Evolutionary conservation across 164 flowering plant genomes (phyloP).

Genomic region (Stephania yunnanensis): DNA sequence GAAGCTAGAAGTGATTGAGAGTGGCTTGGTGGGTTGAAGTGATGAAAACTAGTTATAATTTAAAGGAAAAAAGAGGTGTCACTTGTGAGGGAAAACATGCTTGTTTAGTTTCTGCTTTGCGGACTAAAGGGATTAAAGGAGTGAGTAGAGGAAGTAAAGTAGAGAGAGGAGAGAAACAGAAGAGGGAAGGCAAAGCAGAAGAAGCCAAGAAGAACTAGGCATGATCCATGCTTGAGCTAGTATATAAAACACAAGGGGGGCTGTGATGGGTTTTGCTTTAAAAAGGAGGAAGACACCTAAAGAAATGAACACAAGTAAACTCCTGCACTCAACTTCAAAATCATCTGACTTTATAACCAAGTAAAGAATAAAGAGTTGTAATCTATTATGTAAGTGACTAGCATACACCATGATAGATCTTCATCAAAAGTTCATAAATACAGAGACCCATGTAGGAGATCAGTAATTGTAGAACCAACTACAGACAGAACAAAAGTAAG

Average conservation of each 20-base stretch:
- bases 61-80: not conserved
- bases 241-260: not conserved
- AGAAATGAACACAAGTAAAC: slow-evolving; percentile 10
- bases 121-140: not conserved
- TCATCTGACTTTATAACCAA: slow-evolving; percentile 25
- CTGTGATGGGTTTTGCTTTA: not conserved
- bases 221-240: slow-evolving; percentile 6
- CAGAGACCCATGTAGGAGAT: not conserved
- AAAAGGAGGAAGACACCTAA: slow-evolving; percentile 9
- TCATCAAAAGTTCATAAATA: not conserved
- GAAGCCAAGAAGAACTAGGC: not conserved
- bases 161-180: not conserved
- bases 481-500: not conserved
- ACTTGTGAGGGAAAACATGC: not conserved
- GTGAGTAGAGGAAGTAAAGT: slow-evolving; percentile 1
- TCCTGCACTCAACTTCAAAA: slow-evolving; percentile 19
- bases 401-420: not conserved
- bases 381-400: not conserved
- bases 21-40: not conserved
- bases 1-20: too few relatives aligned
- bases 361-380: slow-evolving; percentile 36
- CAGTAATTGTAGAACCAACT: not conserved
- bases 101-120: slow-evolving; percentile 1
- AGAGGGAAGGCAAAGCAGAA: not conserved
- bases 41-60: not conserved